Evolutionary conservation across 2,329 filamentous ascomycete genomes (phyloP).

Genomic region (Nothophoma quercina): DNA sequence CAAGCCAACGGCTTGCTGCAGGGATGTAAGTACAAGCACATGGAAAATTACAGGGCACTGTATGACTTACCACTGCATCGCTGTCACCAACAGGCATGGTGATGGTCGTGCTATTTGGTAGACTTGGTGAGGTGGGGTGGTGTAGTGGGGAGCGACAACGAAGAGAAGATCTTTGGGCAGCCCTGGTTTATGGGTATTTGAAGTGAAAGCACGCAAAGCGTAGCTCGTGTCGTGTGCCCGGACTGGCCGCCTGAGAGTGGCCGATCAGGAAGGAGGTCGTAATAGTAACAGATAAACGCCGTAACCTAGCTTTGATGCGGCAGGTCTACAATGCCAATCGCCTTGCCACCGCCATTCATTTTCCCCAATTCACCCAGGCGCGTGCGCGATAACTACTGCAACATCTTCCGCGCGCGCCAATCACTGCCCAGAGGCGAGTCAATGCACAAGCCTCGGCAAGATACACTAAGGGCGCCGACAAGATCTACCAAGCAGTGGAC

Average conservation of each 20-base stretch:
- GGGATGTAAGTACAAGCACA: constrained; percentile 18
- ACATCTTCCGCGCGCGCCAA: constrained; percentile 14
- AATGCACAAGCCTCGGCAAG: constrained; percentile 27
- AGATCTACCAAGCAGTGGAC: constrained; percentile 22
- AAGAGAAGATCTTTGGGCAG: constrained; percentile 22
- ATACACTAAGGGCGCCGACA: constrained; percentile 9
- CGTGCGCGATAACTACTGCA: constrained; percentile 16
- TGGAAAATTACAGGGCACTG: not conserved
- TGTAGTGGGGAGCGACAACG: constrained; percentile 22
- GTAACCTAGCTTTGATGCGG: constrained; percentile 19
- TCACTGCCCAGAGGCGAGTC: constrained; percentile 20
- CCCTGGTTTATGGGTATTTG: constrained; percentile 14
- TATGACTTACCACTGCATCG: constrained; percentile 33
- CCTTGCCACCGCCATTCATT: constrained; percentile 30
- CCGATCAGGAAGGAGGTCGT: constrained; percentile 29
- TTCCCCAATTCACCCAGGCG: constrained; percentile 17
- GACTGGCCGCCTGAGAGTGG: constrained; percentile 16
- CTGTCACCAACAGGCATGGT: constrained; percentile 37
- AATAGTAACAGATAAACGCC: constrained; percentile 21
- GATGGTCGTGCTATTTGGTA: constrained; percentile 25
- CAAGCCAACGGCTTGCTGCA: constrained; percentile 38
- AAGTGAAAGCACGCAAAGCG: constrained; percentile 22
- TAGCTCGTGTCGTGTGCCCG: constrained; percentile 17
- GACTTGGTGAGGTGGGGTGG: constrained; percentile 12
- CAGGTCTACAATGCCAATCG: constrained; percentile 28